Conservation (phyloP, 2,329 filamentous ascomycete species). For the Paraphaeosphaeria minitans region DNA sequence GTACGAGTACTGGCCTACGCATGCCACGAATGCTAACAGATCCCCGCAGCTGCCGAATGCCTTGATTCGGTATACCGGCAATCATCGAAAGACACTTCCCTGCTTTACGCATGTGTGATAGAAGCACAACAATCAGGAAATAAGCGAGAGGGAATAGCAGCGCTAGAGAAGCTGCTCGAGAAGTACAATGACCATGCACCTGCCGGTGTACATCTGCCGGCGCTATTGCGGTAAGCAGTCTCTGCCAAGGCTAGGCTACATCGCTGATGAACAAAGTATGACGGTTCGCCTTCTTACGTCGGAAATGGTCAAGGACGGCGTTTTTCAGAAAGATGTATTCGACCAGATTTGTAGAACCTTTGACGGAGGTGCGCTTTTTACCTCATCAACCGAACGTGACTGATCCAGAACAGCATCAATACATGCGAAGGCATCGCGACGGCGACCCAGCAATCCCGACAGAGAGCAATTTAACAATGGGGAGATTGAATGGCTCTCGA, state of each 20-base stretch:
- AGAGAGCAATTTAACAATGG: constrained; percentile 58
- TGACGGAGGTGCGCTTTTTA: constrained; percentile 51
- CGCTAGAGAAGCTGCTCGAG: constrained; percentile 65
- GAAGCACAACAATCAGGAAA: constrained; percentile 73
- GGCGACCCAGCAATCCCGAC: constrained; percentile 51
- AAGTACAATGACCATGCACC: constrained; percentile 57
- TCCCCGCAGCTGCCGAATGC: constrained; percentile 61
- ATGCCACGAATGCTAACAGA: constrained; percentile 13
- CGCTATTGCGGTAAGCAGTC: constrained; percentile 67
- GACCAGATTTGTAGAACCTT: constrained; percentile 62
- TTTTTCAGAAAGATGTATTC: constrained; percentile 32
- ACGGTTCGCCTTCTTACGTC: constrained; percentile 53
- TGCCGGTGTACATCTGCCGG: constrained; percentile 62
- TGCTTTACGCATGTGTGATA: constrained; percentile 79
- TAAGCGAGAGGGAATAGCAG: constrained; percentile 62
- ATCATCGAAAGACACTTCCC: constrained; percentile 60
- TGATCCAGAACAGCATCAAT: constrained; percentile 54
- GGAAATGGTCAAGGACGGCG: constrained; percentile 46
- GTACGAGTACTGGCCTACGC: constrained; percentile 37
- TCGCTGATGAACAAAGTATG: constrained; percentile 39
- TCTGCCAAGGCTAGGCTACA: background rate
- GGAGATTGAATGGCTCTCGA: constrained; percentile 84
- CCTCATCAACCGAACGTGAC: constrained; percentile 12
- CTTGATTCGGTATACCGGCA: constrained; percentile 64
- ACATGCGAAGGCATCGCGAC: constrained; percentile 51